Percentiles rank a stretch among this genome's conserved stretches.
These are phyloP conservation scores for Citrus glauca DNA, from an alignment of 345 rosid genomes.

Conservation along the genomic window DNA sequence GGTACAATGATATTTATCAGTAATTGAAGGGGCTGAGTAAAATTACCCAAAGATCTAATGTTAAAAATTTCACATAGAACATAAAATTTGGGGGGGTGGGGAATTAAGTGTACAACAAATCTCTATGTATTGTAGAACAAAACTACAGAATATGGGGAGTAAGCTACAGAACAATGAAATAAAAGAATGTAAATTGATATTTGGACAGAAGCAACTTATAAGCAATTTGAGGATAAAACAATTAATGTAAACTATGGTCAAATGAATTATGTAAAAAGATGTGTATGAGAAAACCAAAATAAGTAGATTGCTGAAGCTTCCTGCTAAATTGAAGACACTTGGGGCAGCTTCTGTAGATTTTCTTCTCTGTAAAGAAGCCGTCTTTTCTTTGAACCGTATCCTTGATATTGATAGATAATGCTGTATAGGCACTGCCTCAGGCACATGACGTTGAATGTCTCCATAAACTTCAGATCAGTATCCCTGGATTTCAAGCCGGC, in stretches of 20 bases:
- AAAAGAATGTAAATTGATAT: too few species aligned
- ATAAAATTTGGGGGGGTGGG: too few species aligned
- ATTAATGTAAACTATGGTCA: not conserved
- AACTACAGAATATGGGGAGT: too few species aligned
- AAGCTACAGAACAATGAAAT: too few species aligned
- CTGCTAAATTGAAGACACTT: constrained; percentile 28
- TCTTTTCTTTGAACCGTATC: constrained; percentile 63
- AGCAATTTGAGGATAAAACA: too few species aligned
- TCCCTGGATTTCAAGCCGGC: constrained; percentile 61
- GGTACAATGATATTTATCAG: not conserved
- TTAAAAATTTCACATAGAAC: too few species aligned
- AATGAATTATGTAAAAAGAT: not conserved
- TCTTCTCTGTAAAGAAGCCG: constrained; percentile 63
- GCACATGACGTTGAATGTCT: constrained; percentile 38
- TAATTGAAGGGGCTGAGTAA: not conserved
- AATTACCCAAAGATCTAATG: not conserved
- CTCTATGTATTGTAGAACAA: too few species aligned
- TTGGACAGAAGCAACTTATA: too few species aligned
- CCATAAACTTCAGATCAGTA: constrained; percentile 59
- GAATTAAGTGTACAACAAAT: too few species aligned
- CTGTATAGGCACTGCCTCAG: constrained; percentile 62
- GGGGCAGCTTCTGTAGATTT: constrained; percentile 45
- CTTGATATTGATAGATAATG: constrained; percentile 74
- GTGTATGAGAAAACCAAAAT: not conserved
- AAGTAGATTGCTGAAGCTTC: not conserved